Evolutionary conservation across 805 yeast species (phyloP).

Genomic region (Danielia reshetovae): DNA sequence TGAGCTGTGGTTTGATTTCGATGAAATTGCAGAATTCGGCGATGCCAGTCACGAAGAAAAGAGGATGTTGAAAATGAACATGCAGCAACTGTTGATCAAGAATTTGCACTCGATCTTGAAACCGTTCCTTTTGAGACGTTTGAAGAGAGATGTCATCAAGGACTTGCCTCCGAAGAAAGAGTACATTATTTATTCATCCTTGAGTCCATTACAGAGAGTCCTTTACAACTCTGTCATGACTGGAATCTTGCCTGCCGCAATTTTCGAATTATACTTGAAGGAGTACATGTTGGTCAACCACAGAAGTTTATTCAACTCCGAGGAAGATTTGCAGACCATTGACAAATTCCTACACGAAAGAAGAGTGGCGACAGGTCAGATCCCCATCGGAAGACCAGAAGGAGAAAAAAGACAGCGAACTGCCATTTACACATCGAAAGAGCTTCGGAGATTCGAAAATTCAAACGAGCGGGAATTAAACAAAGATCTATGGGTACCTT

Average conservation of each 20-base stretch:
- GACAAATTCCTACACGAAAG: no score
- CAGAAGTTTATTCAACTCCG: slow-evolving; percentile 12
- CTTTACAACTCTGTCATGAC: slow-evolving; percentile 54
- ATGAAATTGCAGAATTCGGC: slow-evolving; percentile 30
- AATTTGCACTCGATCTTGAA: slow-evolving; percentile 83
- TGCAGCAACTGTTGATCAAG: slow-evolving; percentile 52
- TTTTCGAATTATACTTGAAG: slow-evolving; percentile 45
- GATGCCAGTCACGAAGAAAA: slow-evolving; percentile 27
- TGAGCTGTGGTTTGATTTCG: slow-evolving; percentile 92
- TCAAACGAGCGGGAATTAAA: neutral
- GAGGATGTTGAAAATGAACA: slow-evolving; percentile 53
- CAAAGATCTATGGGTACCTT: no score
- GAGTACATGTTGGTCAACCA: slow-evolving; percentile 48
- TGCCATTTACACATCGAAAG: neutral
- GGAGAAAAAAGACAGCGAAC: neutral
- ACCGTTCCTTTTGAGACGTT: slow-evolving; percentile 80
- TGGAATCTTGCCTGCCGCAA: slow-evolving; percentile 39
- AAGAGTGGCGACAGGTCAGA: neutral
- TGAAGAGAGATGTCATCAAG: slow-evolving; percentile 66
- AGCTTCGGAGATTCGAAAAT: neutral
- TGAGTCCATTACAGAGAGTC: slow-evolving; percentile 60
- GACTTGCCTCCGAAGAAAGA: slow-evolving; percentile 87
- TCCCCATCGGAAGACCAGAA: no score
- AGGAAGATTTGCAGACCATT: slow-evolving; percentile 24
- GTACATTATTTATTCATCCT: slow-evolving; percentile 69